A percentile compares a stretch with the other conserved stretches of the same genome.
Conservation (phyloP, 2,329 filamentous ascomycete genomes). For the Pseudofabraea citricarpa region DNA sequence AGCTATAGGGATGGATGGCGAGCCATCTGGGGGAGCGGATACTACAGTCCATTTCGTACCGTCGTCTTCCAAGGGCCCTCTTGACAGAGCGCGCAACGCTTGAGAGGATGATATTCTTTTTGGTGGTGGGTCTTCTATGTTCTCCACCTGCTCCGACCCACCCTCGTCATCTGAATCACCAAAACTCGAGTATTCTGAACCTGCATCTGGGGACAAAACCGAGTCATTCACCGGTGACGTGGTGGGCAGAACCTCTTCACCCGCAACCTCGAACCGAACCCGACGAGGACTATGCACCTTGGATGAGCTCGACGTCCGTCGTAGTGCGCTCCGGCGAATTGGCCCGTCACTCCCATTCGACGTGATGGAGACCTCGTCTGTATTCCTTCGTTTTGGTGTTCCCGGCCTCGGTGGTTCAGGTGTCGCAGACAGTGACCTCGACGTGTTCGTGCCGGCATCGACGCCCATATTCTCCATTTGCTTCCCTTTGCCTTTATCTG, state of each 20-base stretch:
- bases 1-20: conserved; percentile 13
- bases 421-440: conserved; percentile 16
- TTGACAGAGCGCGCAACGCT: conserved; percentile 45
- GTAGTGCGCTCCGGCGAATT: conserved; percentile 50
- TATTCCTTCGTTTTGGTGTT: conserved; percentile 23
- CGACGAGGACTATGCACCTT: conserved; percentile 50
- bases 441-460: conserved; percentile 15
- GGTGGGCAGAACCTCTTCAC: conserved; percentile 56
- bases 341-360: conserved; percentile 49
- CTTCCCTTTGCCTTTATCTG: conserved; percentile 13
- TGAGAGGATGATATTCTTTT: conserved; percentile 54
- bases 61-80: conserved; percentile 44
- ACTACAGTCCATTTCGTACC: conserved; percentile 28
- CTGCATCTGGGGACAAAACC: conserved; percentile 9
- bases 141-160: conserved; percentile 24
- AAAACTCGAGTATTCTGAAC: conserved; percentile 5
- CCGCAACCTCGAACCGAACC: conserved; percentile 58
- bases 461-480: conserved; percentile 7
- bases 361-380: conserved; percentile 35
- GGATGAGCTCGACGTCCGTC: conserved; percentile 47
- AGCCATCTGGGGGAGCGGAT: too few species aligned
- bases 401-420: conserved; percentile 18
- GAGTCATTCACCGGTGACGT: conserved; percentile 38
- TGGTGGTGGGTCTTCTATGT: conserved; percentile 33
- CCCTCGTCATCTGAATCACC: conserved; percentile 29